These are phyloP conservation scores for Penicillium cataractarum DNA, from an alignment of 495 filamentous ascomycete genomes.

Conservation along the genomic window DNA sequence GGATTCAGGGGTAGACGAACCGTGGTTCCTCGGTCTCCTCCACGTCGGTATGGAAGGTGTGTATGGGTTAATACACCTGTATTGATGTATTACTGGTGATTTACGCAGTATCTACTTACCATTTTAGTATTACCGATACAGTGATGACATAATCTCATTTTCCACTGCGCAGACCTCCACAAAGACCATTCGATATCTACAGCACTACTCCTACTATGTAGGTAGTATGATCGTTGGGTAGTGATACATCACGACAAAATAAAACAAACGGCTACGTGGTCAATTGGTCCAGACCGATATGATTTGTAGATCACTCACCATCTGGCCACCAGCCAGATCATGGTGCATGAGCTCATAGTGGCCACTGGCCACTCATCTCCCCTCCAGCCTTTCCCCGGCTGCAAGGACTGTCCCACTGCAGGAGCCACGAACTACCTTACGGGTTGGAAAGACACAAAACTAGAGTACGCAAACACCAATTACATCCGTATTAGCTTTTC, in stretches of 20 bases:
- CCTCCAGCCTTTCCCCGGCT: not conserved
- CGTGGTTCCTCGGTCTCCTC: conserved; percentile 34
- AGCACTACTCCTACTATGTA: not conserved
- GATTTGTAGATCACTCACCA: not conserved
- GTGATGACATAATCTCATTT: conserved; percentile 15
- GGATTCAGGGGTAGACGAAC: conserved; percentile 42
- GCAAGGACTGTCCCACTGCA: not conserved
- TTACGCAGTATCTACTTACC: not conserved
- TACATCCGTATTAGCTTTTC: conserved; percentile 16
- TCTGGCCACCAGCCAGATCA: not conserved
- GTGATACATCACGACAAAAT: not conserved
- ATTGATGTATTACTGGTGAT: not conserved
- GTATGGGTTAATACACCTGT: not conserved
- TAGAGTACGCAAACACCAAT: not conserved
- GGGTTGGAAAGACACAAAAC: not conserved
- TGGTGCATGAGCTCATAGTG: not conserved
- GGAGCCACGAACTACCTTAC: not conserved
- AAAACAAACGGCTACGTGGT: not conserved
- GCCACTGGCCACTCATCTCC: not conserved
- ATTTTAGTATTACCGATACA: not conserved
- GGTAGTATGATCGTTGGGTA: not conserved
- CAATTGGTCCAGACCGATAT: not conserved
- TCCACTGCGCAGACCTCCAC: no score
- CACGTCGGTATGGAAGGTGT: not conserved
- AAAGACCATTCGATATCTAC: no score